Evolutionary conservation across 1,284 basidiomycete genomes (phyloP).

Genomic region (Cryptococcus hybrid): DNA sequence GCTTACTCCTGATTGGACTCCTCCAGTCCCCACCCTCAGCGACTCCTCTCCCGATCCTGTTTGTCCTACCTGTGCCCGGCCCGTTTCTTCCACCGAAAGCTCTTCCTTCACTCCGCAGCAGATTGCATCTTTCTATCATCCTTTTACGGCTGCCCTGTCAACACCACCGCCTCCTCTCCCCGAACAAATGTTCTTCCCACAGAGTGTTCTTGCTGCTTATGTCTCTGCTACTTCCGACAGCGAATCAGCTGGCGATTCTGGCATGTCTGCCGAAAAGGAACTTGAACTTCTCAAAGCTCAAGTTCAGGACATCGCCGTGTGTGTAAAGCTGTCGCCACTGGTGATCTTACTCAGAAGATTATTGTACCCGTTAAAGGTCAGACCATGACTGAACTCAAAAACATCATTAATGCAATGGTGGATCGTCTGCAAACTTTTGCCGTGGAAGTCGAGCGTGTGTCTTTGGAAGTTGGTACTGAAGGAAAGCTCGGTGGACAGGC

Average conservation of each 20-base stretch:
- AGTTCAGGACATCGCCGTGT: slow-evolving; percentile 87
- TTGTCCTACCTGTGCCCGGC: slow-evolving; percentile 28
- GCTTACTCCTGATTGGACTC: slow-evolving; percentile 35
- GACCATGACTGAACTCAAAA: slow-evolving; percentile 96
- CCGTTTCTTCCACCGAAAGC: slow-evolving; percentile 6
- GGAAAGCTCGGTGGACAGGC: slow-evolving; percentile 92
- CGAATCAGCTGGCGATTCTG: slow-evolving; percentile 12
- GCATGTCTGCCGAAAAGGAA: slow-evolving; percentile 59
- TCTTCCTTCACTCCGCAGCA: slow-evolving; percentile 7
- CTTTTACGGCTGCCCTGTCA: slow-evolving; percentile 20
- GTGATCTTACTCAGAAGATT: slow-evolving; percentile 94
- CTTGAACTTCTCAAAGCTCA: slow-evolving; percentile 79
- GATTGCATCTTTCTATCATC: slow-evolving; percentile 21
- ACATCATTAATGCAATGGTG: slow-evolving; percentile 97
- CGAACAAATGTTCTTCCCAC: slow-evolving; percentile 21
- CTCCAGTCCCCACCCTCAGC: slow-evolving; percentile 13
- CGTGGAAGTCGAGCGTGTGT: slow-evolving; percentile 56
- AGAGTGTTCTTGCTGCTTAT: slow-evolving; percentile 1
- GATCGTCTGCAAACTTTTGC: slow-evolving; percentile 55
- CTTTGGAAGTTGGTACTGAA: slow-evolving; percentile 89
- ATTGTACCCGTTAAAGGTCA: slow-evolving; percentile 94
- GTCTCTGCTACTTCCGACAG: not conserved
- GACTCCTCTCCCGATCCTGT: slow-evolving; percentile 2
- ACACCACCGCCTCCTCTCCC: slow-evolving; percentile 22
- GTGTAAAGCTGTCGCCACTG: slow-evolving; percentile 85